Evolutionary conservation across 768 basidiomycete genomes (phyloP).

Genomic region (Phaeolepiota aurea): DNA sequence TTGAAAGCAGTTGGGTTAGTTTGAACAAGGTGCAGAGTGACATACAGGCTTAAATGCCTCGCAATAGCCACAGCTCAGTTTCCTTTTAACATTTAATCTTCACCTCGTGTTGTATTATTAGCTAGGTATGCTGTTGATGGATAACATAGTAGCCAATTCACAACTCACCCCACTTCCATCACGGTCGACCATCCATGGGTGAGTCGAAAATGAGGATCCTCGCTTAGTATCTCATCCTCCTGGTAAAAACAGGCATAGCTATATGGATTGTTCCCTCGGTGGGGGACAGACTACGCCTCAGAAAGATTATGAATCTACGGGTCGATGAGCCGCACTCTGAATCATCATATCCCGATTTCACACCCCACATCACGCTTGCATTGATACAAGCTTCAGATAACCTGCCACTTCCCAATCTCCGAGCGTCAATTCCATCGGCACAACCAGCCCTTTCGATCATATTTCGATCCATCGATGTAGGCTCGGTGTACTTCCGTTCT

Average conservation of each 20-base stretch:
- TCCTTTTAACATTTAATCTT: too few relatives aligned
- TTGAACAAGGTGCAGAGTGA: conserved; percentile 24
- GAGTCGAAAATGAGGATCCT: neutral
- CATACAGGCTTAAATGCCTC: too few relatives aligned
- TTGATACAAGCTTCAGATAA: conserved; percentile 23
- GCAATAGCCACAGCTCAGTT: too few relatives aligned
- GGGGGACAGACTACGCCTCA: conserved; percentile 33
- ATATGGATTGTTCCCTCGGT: conserved; percentile 64
- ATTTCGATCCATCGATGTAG: conserved; percentile 49
- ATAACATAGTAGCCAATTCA: too few relatives aligned
- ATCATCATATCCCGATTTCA: conserved; percentile 49
- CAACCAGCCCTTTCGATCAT: conserved; percentile 27
- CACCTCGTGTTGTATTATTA: too few relatives aligned
- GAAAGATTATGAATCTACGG: conserved; percentile 34
- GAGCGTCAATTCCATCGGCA: conserved; percentile 26
- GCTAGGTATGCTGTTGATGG: too few relatives aligned
- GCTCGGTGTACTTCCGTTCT: conserved; percentile 63
- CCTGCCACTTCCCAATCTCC: conserved; percentile 22
- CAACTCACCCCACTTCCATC: too few relatives aligned
- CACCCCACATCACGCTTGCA: conserved; percentile 67
- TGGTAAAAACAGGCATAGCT: conserved; percentile 34
- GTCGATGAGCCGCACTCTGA: conserved; percentile 14
- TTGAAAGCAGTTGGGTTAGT: conserved; percentile 66
- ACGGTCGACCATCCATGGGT: neutral
- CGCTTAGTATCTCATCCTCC: neutral